Evolutionary conservation across 2,329 filamentous ascomycete genomes (phyloP).

Genomic region (Pezicula radicicola): DNA sequence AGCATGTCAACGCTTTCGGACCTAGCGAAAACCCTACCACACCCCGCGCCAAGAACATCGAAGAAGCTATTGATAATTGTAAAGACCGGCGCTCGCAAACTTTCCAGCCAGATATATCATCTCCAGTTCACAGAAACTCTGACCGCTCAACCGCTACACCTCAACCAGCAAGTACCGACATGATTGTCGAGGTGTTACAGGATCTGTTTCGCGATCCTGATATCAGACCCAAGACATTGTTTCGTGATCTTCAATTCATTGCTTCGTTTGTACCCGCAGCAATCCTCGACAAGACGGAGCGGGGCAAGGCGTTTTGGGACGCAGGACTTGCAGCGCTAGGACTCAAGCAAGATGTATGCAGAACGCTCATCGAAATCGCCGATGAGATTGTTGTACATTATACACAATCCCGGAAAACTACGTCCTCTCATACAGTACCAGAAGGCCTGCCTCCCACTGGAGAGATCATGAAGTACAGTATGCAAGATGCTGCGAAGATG

Average conservation of each 20-base stretch:
- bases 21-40: constrained; percentile 19
- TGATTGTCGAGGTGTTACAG: constrained; percentile 64
- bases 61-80: constrained; percentile 67
- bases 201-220: constrained; percentile 64
- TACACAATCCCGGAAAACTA: constrained; percentile 56
- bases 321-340: constrained; percentile 84
- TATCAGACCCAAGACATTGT: constrained; percentile 75
- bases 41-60: constrained; percentile 47
- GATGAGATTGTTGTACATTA: constrained; percentile 67
- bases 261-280: constrained; percentile 61
- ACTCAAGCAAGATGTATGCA: constrained; percentile 84
- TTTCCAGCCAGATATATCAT: constrained; percentile 50
- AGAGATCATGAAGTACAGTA: constrained; percentile 58
- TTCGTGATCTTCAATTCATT: constrained; percentile 77
- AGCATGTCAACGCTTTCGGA: constrained; percentile 26
- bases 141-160: constrained; percentile 62
- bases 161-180: constrained; percentile 34
- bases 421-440: constrained; percentile 6
- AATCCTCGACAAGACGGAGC: constrained; percentile 59
- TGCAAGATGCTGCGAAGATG: constrained; percentile 82
- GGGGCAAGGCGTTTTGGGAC: constrained; percentile 76
- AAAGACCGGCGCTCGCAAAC: constrained; percentile 64
- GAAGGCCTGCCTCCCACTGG: constrained; percentile 25
- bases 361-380: constrained; percentile 64
- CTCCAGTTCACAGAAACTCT: constrained; percentile 67